Percentiles rank a stretch among this genome's conserved stretches.
phyloP scores from a whole-genome alignment of 2,329 filamentous ascomycete species.

The Rhynchosporium graminicola region DNA sequence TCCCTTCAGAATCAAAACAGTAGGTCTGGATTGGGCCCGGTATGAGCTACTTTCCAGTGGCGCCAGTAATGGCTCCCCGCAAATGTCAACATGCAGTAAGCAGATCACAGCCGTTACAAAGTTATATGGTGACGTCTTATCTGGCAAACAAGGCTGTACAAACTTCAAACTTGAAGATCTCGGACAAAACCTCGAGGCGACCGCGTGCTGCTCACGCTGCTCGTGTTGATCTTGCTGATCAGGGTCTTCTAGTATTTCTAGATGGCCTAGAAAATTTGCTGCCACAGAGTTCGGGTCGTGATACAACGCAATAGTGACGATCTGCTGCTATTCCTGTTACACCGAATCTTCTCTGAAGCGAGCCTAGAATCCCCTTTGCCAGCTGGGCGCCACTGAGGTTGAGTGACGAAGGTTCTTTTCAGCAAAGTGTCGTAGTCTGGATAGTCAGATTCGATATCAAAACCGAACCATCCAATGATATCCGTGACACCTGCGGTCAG shows the following conservation, averaged over 20 bases:
- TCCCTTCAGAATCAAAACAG: background rate
- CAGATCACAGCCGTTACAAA: constrained; percentile 4
- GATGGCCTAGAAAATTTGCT: background rate
- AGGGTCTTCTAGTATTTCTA: constrained; percentile 1
- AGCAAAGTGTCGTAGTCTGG: background rate
- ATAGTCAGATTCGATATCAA: background rate
- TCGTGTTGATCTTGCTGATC: background rate
- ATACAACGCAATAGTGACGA: constrained; percentile 2
- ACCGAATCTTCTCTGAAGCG: background rate
- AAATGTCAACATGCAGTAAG: background rate
- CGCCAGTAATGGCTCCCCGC: background rate
- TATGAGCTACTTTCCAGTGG: background rate
- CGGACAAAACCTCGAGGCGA: background rate
- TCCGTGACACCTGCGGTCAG: background rate
- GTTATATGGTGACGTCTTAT: background rate
- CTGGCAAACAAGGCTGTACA: background rate
- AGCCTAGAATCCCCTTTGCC: background rate
- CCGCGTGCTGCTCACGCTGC: background rate
- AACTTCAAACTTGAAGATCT: background rate
- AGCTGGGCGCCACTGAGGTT: constrained; percentile 2
- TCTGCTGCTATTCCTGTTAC: background rate
- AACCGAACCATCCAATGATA: background rate
- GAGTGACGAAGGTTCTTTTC: background rate
- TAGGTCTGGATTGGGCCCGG: background rate
- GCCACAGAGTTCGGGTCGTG: background rate